These are phyloP conservation scores for Phlegmacium glaucopus DNA, from an alignment of 768 basidiomycete species.

Conservation along the genomic window DNA sequence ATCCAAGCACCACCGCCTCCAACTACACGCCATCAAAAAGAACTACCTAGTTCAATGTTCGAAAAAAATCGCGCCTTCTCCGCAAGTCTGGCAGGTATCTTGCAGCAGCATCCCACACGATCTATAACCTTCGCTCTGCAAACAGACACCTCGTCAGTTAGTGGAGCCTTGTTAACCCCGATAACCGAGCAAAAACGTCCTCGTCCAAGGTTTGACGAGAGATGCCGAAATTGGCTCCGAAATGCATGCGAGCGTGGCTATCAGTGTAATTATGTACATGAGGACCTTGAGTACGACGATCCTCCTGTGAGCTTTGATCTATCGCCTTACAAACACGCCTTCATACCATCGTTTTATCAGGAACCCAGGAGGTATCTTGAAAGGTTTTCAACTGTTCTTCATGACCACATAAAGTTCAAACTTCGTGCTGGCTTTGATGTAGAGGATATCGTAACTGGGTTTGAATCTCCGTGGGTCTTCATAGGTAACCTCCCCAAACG, in stretches of 20 bases:
- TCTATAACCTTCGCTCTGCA: no score
- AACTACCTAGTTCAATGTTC: background rate
- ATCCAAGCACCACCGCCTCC: background rate
- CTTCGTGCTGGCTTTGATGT: constrained; percentile 63
- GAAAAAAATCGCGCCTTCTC: background rate
- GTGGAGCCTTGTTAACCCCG: background rate
- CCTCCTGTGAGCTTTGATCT: constrained; percentile 18
- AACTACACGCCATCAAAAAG: background rate
- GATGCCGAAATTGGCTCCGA: constrained; percentile 26
- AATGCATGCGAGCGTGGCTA: constrained; percentile 24
- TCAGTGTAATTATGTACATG: constrained; percentile 27
- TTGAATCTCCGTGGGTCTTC: constrained; percentile 63
- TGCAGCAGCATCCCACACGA: background rate
- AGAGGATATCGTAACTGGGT: constrained; percentile 54
- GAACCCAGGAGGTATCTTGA: background rate
- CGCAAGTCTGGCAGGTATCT: background rate
- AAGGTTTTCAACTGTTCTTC: constrained; percentile 26
- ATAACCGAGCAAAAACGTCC: background rate
- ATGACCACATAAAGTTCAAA: constrained; percentile 53
- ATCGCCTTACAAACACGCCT: background rate
- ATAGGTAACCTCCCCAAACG: constrained; percentile 46
- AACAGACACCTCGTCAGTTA: background rate
- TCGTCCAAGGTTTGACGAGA: constrained; percentile 14
- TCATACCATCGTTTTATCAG: background rate
- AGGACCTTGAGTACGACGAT: constrained; percentile 29